Base-by-base conservation (phyloP, 2,329 filamentous ascomycete species). In the Microsporum ferrugineum region DNA sequence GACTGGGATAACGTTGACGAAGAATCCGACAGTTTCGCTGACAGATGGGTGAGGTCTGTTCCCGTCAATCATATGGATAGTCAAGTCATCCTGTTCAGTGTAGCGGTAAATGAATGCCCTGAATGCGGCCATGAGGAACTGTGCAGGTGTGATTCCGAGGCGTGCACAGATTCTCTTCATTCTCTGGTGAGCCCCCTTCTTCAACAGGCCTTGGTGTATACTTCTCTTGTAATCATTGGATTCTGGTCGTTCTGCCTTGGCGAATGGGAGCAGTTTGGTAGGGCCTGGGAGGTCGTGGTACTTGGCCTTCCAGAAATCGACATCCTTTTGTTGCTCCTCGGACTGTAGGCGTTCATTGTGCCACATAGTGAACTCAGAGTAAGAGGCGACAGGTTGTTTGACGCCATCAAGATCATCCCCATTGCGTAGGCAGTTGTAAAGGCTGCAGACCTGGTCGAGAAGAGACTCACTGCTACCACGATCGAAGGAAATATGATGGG, bases 111-210 rank as follows among this genome's bases (percentile, higher is more conserved):
- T 51, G 55, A 66, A 66, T 10, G 66, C 59, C 33, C 65, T 63
- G 57, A 67, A 65, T 31, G 66, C 66, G 34, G 66, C 62, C 33
- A 66, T 59, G 12, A 67, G 56, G 60, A 67, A 67, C 58, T 66
- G 65, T 60, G 65, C 65, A 14, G 66, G 65, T 12, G 66, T 68
- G 27, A 65, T 64, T 29, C 63, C 66, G 12, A 65, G 63, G 23
- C 66, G 63, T 8, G 66, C 62, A 58, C 66, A 69, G 14, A 70
- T 65, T 43, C 68, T 66, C 63, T 70, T 70, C 66, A 70, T 66
- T 27, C 66, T 65, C 33, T 65, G 65, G 14, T 68, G 65, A 27
- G 65, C 57, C 2, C 49, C 34, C 17, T 60, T 59, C 23, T 63
- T 62, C 14, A 70, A 63, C 10, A 59, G 63, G 31, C 60, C 58